Evolutionary conservation across 2,329 filamentous ascomycete species (phyloP).

Genomic region (Beauveria sp.): DNA sequence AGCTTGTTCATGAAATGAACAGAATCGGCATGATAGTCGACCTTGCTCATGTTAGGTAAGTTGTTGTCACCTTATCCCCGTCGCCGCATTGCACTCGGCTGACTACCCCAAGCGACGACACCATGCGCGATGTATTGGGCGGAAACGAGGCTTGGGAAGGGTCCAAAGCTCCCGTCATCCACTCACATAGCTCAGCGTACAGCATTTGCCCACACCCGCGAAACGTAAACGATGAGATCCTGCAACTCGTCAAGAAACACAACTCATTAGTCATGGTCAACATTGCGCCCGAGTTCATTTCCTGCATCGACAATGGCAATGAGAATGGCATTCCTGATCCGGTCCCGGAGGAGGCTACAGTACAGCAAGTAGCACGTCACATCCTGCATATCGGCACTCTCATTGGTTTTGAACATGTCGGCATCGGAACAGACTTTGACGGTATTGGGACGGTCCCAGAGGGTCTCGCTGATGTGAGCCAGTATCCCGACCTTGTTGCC

Average conservation of each 20-base stretch:
- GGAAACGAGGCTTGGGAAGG: slow-evolving; percentile 57
- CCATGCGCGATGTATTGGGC: slow-evolving; percentile 75
- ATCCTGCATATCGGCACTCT: slow-evolving; percentile 73
- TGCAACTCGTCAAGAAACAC: slow-evolving; percentile 65
- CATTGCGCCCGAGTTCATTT: slow-evolving; percentile 76
- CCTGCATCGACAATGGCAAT: slow-evolving; percentile 55
- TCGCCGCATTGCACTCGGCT: not conserved
- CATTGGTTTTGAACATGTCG: slow-evolving; percentile 83
- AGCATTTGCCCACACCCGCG: slow-evolving; percentile 78
- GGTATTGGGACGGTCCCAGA: slow-evolving; percentile 59
- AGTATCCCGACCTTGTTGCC: slow-evolving; percentile 70
- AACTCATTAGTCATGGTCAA: slow-evolving; percentile 87
- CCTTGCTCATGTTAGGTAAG: slow-evolving; percentile 58
- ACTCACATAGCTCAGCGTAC: slow-evolving; percentile 78
- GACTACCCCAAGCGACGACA: slow-evolving; percentile 52
- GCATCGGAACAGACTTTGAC: slow-evolving; percentile 85
- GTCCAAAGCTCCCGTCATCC: slow-evolving; percentile 76
- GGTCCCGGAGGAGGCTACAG: slow-evolving; percentile 60
- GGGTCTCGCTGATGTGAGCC: slow-evolving; percentile 78
- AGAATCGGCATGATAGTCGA: slow-evolving; percentile 92
- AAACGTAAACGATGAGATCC: slow-evolving; percentile 80
- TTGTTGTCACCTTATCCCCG: not conserved
- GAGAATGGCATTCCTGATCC: slow-evolving; percentile 60
- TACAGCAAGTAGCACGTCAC: slow-evolving; percentile 72
- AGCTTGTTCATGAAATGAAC: slow-evolving; percentile 83